phyloP scores from a whole-genome alignment of 2,329 filamentous ascomycete species.

The Sarocladium kiliense region DNA sequence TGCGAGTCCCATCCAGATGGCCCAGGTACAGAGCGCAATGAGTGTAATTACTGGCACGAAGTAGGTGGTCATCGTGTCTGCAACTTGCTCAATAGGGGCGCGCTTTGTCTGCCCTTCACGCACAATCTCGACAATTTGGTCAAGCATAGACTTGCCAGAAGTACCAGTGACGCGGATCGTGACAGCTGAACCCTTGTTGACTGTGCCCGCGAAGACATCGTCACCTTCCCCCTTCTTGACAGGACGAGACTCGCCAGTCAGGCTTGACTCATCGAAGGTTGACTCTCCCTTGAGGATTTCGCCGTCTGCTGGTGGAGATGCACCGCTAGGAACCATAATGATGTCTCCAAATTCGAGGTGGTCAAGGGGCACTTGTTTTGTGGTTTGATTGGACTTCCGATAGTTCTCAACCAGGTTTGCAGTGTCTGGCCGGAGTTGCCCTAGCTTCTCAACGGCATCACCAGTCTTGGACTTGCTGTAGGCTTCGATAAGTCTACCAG shows the following conservation, averaged over 20 bases:
- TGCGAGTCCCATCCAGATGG: constrained; percentile 65
- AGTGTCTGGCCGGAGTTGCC: constrained; percentile 70
- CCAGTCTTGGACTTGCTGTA: constrained; percentile 91
- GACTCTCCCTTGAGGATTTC: constrained; percentile 56
- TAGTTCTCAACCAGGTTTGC: constrained; percentile 59
- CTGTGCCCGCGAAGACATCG: constrained; percentile 64
- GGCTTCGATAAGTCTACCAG: constrained; percentile 71
- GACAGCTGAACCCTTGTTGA: constrained; percentile 64
- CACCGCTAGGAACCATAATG: constrained; percentile 71
- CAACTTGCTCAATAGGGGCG: constrained; percentile 70
- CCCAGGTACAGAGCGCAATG: constrained; percentile 65
- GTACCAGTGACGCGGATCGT: constrained; percentile 59
- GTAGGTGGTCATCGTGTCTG: constrained; percentile 67
- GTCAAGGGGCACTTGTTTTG: constrained; percentile 52
- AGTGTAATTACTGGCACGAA: constrained; percentile 71
- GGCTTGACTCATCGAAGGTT: constrained; percentile 81
- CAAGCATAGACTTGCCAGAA: constrained; percentile 68
- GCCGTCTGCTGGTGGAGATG: constrained; percentile 82
- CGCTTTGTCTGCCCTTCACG: constrained; percentile 72
- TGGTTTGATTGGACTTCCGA: constrained; percentile 30
- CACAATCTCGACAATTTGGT: constrained; percentile 72
- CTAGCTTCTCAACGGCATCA: constrained; percentile 75
- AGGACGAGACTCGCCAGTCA: constrained; percentile 72
- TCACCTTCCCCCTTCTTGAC: constrained; percentile 61
- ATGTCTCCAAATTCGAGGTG: constrained; percentile 69